These are phyloP conservation scores for Eutypa lata DNA, from an alignment of 2,329 filamentous ascomycete genomes.

Conservation along the genomic window DNA sequence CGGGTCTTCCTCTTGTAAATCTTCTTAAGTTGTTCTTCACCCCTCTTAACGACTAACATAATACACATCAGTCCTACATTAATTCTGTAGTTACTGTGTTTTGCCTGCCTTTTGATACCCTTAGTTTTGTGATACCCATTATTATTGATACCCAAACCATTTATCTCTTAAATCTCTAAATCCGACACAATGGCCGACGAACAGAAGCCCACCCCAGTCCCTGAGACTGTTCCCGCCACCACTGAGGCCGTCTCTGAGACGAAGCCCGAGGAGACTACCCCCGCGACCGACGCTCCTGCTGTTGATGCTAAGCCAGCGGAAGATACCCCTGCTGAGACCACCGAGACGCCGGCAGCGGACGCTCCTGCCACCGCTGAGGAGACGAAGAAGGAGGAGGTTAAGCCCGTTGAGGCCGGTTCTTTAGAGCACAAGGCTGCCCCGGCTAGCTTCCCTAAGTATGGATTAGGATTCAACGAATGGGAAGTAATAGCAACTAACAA, in stretches of 20 bases:
- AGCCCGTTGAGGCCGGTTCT: slow-evolving; percentile 77
- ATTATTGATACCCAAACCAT: slow-evolving; percentile 31
- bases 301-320: slow-evolving; percentile 40
- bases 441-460: slow-evolving; percentile 82
- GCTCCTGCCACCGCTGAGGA: slow-evolving; percentile 36
- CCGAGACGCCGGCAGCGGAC: slow-evolving; percentile 28
- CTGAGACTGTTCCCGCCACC: slow-evolving; percentile 44
- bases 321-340: slow-evolving; percentile 36
- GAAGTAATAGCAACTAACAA: slow-evolving; percentile 3
- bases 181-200: slow-evolving; percentile 66
- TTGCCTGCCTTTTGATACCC: slow-evolving; percentile 52
- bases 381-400: slow-evolving; percentile 49
- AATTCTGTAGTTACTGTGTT: slow-evolving; percentile 30
- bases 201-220: slow-evolving; percentile 65
- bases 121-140: slow-evolving; percentile 33
- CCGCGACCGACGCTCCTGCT: slow-evolving; percentile 38
- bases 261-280: slow-evolving; percentile 36
- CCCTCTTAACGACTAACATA: slow-evolving; percentile 2
- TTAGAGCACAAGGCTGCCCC: slow-evolving; percentile 89
- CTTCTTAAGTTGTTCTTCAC: background rate
- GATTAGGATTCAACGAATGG: slow-evolving; percentile 7
- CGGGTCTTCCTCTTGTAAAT: background rate
- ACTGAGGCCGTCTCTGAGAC: slow-evolving; percentile 33
- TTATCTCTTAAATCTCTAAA: slow-evolving; percentile 17
- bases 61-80: slow-evolving; percentile 9